Conservation (phyloP, 768 basidiomycete species). For the Podaxis sp. region DNA sequence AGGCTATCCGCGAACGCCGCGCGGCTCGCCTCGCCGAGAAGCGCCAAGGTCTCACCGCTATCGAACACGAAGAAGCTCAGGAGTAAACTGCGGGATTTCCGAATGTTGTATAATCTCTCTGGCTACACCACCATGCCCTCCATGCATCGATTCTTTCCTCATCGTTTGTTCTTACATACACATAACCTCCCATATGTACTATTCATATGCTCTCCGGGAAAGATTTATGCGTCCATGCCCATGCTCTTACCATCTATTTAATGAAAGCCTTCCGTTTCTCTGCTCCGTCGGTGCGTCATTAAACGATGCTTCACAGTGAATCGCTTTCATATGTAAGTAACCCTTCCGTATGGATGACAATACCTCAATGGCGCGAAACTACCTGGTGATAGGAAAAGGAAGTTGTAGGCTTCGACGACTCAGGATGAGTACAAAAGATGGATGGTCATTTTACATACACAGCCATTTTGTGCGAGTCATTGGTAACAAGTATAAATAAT, state of each 20-base stretch:
- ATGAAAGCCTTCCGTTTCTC: background rate
- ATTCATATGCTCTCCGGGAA: constrained; percentile 9
- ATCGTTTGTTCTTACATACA: background rate
- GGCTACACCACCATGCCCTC: background rate
- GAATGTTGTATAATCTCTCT: background rate
- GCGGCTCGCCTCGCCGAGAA: constrained; percentile 85
- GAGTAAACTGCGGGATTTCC: constrained; percentile 41
- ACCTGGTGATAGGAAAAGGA: too few relatives aligned
- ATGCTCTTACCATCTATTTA: background rate
- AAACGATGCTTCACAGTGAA: background rate
- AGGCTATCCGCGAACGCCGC: constrained; percentile 92
- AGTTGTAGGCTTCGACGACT: background rate
- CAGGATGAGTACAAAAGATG: background rate
- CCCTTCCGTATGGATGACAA: too few relatives aligned
- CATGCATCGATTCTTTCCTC: background rate
- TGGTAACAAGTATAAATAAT: background rate
- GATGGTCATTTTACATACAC: background rate
- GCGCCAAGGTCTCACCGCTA: constrained; percentile 78
- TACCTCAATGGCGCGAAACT: too few relatives aligned
- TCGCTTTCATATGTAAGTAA: too few relatives aligned
- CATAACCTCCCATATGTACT: constrained; percentile 10
- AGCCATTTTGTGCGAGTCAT: background rate
- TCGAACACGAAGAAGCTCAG: constrained; percentile 73
- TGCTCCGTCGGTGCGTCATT: background rate
- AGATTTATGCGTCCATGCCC: constrained; percentile 7